phyloP scores from a whole-genome alignment of 2,329 filamentous ascomycete species.

The Fonsecaea pugnacius region DNA sequence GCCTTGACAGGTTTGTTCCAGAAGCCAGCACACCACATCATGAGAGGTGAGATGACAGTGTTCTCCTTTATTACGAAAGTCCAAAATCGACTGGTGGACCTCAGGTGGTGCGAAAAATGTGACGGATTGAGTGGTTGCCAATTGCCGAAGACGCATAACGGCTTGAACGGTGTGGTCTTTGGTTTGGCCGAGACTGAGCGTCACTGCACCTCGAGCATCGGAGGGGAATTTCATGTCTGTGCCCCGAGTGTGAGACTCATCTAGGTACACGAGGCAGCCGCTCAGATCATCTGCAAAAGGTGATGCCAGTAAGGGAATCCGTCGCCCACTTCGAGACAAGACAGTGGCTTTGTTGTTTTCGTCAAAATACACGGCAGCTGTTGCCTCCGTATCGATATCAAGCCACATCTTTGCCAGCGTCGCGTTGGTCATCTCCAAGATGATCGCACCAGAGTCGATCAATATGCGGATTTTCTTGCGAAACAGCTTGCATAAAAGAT shows the following conservation, averaged over 20 bases:
- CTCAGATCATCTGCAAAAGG: constrained; percentile 62
- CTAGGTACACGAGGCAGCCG: constrained; percentile 67
- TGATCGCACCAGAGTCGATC: constrained; percentile 71
- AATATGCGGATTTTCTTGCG: constrained; percentile 57
- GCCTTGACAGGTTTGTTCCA: constrained; percentile 61
- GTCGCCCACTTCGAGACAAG: constrained; percentile 36
- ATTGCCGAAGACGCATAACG: constrained; percentile 70
- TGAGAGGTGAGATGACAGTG: constrained; percentile 44
- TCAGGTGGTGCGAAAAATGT: constrained; percentile 65
- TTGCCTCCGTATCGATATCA: constrained; percentile 35
- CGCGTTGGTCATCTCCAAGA: constrained; percentile 65
- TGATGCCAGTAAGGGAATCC: constrained; percentile 57
- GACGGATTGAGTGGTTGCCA: constrained; percentile 69
- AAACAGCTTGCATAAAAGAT: constrained; percentile 13
- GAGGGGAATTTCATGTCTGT: constrained; percentile 67
- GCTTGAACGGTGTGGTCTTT: constrained; percentile 74
- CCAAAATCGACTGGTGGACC: constrained; percentile 59
- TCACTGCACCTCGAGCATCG: constrained; percentile 67
- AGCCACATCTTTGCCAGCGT: constrained; percentile 62
- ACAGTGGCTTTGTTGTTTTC: constrained; percentile 40
- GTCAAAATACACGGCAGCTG: constrained; percentile 62
- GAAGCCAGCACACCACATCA: constrained; percentile 65
- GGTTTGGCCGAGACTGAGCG: constrained; percentile 65
- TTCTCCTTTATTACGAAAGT: constrained; percentile 32
- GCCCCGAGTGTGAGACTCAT: constrained; percentile 72